Evolutionary conservation across 2,329 filamentous ascomycete species (phyloP), one percentile per base, ranked within the genome.

Genomic region (Calonectria pauciramosa): DNA sequence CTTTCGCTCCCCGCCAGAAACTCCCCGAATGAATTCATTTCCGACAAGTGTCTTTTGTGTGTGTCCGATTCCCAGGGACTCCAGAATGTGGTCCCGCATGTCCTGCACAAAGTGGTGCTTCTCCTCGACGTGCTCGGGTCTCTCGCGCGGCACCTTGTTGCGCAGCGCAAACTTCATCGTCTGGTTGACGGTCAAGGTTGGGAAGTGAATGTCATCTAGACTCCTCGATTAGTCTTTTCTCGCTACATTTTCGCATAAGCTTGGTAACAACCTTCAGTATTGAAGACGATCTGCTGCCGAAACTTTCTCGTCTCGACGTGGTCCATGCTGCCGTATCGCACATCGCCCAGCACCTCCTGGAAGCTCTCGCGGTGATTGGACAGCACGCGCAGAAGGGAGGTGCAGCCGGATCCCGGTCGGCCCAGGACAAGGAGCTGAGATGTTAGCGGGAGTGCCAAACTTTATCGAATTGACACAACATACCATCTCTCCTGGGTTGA

Each of bases 31-130:
- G 34, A 91, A 88, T 69, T 93, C 91, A 74, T 93, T 90, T 2
- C 93, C 93, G n/a, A 94, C 91, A 72, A 74, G 18, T 0, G 92
- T 94, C 38, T 90, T 86, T 70, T 91, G 82, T 0, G 91, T 93
- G 78, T 94, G 92, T 34, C 90, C 88, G 36, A 94, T 93, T 82
- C 92, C 92, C 77, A 94, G 92, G 0, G 93, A 84, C 69, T 91
- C 90, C 0, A 88, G 78, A 13, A 87, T 85, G 1, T 76, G 70
- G 16, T 86, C 80, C 13, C 82, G 77, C 44, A 82, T 81, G 7
- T 82, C 75, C 32, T 81, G 74, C 1, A 85, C 80, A 71, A 83
- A 86, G 1, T 80, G 78, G 16, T 80, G 77, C 28, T 80, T 80
- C 26, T 80, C 76, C 20, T 79, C 76, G 4, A 81, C 66, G 2